Evolutionary conservation across 306 rosid genomes (phyloP).

Genomic region (Medicago truncatula): DNA sequence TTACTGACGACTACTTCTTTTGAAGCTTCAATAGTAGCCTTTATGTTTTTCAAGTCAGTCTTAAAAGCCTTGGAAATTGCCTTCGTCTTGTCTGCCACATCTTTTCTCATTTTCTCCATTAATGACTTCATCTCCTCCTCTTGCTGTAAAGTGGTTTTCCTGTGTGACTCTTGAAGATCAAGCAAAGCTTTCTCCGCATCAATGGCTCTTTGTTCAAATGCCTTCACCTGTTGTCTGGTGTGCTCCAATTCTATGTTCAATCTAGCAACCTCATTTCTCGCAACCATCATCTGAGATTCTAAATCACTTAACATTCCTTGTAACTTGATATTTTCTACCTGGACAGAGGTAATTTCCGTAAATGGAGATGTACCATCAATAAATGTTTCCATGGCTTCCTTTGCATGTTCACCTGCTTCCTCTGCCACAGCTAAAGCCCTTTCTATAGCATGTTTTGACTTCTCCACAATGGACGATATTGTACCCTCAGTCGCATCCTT

Average conservation of each 20-base stretch:
- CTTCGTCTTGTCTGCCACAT: constrained; percentile 58
- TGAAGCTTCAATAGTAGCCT: constrained; percentile 71
- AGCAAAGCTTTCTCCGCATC: constrained; percentile 64
- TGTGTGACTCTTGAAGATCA: constrained; percentile 62
- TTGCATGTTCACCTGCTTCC: constrained; percentile 59
- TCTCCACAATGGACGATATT: constrained; percentile 64
- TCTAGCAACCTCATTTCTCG: constrained; percentile 56
- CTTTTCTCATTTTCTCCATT: constrained; percentile 70
- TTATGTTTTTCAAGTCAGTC: constrained; percentile 67
- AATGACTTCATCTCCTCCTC: constrained; percentile 71
- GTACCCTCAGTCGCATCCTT: constrained; percentile 71
- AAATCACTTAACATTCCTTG: constrained; percentile 56
- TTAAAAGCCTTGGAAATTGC: constrained; percentile 65
- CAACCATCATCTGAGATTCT: constrained; percentile 63
- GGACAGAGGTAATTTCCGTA: constrained; percentile 56
- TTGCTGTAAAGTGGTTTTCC: constrained; percentile 52
- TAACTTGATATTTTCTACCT: constrained; percentile 66
- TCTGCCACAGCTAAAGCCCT: constrained; percentile 69
- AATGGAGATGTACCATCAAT: constrained; percentile 52
- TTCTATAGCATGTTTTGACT: constrained; percentile 64
- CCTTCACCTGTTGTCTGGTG: constrained; percentile 49
- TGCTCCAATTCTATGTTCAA: constrained; percentile 64
- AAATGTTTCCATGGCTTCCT: constrained; percentile 53
- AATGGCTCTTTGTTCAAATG: constrained; percentile 59
- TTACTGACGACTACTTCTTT: constrained; percentile 56